Evolutionary conservation across 1,284 basidiomycete species (phyloP).

Genomic region (Ustilago trichophora): DNA sequence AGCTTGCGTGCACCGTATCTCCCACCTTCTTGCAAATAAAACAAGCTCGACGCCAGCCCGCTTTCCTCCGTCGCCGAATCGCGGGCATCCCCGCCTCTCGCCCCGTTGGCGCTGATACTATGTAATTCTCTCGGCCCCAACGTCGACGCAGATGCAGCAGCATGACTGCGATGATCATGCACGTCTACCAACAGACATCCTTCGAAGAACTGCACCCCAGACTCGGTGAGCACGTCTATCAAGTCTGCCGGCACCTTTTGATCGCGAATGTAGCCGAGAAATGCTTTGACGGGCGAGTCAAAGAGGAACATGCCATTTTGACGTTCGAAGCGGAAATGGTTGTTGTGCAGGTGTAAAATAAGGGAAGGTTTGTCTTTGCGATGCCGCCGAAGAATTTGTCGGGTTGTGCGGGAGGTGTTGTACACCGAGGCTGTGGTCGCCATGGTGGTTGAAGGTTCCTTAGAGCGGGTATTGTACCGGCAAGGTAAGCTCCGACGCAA

Average conservation of each 20-base stretch:
- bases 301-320: conserved; percentile 62
- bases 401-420: conserved; percentile 61
- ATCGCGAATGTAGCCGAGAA: conserved; percentile 58
- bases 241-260: conserved; percentile 60
- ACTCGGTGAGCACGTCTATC: conserved; percentile 58
- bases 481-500: no score
- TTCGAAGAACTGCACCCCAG: conserved; percentile 61
- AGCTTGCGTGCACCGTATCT: conserved; percentile 41
- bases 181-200: conserved; percentile 63
- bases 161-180: conserved; percentile 59
- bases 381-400: conserved; percentile 62
- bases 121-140: conserved; percentile 29
- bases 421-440: conserved; percentile 63
- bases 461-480: no score
- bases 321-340: conserved; percentile 62
- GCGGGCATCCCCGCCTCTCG: background rate
- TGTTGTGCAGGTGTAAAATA: conserved; percentile 58
- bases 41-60: conserved; percentile 33
- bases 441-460: conserved; percentile 30
- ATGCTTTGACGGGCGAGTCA: conserved; percentile 60
- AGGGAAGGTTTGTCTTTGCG: conserved; percentile 60
- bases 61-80: conserved; percentile 1
- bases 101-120: conserved; percentile 9
- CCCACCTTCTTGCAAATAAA: conserved; percentile 55
- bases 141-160: conserved; percentile 6